Conservation (phyloP, 2,329 filamentous ascomycete species). For the Fusarium heterosporum region DNA sequence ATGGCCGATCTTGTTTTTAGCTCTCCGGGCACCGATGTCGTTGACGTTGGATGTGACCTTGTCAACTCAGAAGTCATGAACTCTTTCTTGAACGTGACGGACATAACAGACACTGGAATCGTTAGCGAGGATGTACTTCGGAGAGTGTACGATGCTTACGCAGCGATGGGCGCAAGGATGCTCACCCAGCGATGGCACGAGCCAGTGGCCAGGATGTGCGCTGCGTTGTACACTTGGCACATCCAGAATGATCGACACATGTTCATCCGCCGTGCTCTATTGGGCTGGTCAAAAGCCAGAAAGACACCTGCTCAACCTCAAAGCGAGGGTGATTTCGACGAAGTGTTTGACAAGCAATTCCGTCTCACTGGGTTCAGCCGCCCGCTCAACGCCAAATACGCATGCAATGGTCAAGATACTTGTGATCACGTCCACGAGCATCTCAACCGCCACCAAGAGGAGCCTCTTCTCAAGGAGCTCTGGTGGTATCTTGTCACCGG, state of each 20-base stretch:
- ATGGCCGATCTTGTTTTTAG: constrained; percentile 43
- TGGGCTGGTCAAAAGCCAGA: constrained; percentile 48
- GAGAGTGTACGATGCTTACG: constrained; percentile 39
- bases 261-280: constrained; percentile 48
- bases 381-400: constrained; percentile 26
- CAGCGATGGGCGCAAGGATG: constrained; percentile 44
- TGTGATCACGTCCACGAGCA: constrained; percentile 33
- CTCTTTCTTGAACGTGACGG: constrained; percentile 40
- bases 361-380: constrained; percentile 46
- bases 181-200: constrained; percentile 50
- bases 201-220: constrained; percentile 49
- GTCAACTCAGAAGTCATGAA: constrained; percentile 44
- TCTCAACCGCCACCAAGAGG: constrained; percentile 1
- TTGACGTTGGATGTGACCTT: constrained; percentile 41
- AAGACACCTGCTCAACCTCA: constrained; percentile 44
- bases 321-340: constrained; percentile 48
- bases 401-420: constrained; percentile 35
- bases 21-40: constrained; percentile 43
- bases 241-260: constrained; percentile 51
- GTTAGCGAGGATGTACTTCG: constrained; percentile 37
- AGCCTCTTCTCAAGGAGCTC: constrained; percentile 36
- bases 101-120: constrained; percentile 37
- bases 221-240: constrained; percentile 50
- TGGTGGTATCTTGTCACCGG: constrained; percentile 37
- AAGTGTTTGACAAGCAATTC: constrained; percentile 47